Conservation (phyloP, 192 early-diverging fungal genomes). For the Physocladia obscura region DNA sequence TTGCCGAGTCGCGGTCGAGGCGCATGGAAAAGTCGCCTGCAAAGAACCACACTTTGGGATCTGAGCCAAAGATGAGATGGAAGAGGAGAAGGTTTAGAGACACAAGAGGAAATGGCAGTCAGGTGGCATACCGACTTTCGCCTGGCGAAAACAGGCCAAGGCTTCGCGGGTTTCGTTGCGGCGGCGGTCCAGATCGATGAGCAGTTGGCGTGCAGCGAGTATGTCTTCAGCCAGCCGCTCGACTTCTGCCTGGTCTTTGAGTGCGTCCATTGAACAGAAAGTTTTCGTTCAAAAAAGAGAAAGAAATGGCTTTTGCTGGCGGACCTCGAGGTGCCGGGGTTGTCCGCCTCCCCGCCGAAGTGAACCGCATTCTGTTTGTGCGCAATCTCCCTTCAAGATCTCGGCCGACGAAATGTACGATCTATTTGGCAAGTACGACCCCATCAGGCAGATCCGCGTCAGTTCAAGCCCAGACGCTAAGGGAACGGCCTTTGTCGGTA, state of each 20-base stretch:
- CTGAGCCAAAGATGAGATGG: no score
- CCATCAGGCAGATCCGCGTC: constrained; percentile 89
- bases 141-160: constrained; percentile 24
- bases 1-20: constrained; percentile 27
- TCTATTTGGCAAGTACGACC: constrained; percentile 94
- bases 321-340: constrained; percentile 30
- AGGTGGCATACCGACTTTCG: no score
- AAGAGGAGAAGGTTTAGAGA: no score
- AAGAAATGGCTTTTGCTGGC: constrained; percentile 29
- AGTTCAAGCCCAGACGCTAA: constrained; percentile 83
- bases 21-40: constrained; percentile 35
- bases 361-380: constrained; percentile 91
- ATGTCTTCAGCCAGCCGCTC: constrained; percentile 46
- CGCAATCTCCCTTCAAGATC: constrained; percentile 95
- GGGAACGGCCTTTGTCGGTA: constrained; percentile 90
- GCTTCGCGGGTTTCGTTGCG: constrained; percentile 41
- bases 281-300: no score
- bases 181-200: constrained; percentile 39
- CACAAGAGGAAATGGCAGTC: no score
- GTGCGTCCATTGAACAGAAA: no score
- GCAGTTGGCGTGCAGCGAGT: constrained; percentile 34
- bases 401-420: constrained; percentile 96
- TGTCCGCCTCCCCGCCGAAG: constrained; percentile 86
- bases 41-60: constrained; percentile 34
- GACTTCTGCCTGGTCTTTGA: no score